These are phyloP conservation scores for Polychaeton citri DNA, from an alignment of 2,329 filamentous ascomycete genomes.

Conservation along the genomic window DNA sequence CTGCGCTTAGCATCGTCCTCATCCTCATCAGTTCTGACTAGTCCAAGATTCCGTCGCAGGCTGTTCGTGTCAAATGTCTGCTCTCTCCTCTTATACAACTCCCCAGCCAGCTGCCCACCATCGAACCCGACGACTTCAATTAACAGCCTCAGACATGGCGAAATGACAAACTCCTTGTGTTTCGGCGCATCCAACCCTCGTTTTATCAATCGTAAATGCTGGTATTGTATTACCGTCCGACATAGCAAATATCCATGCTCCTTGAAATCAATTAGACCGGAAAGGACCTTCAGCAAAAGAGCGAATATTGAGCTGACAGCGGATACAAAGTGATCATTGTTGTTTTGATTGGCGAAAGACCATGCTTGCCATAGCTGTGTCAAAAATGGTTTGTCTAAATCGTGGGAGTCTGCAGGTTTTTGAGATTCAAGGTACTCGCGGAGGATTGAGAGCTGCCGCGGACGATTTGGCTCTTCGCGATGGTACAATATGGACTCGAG, in stretches of 20 bases:
- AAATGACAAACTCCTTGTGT: constrained; percentile 76
- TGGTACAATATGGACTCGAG: constrained; percentile 51
- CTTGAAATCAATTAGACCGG: constrained; percentile 58
- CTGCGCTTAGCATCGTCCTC: constrained; percentile 50
- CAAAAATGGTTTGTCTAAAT: constrained; percentile 52
- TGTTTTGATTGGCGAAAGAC: constrained; percentile 67
- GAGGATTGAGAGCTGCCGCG: constrained; percentile 45
- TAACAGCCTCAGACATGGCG: constrained; percentile 72
- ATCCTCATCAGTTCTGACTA: constrained; percentile 43
- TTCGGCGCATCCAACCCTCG: constrained; percentile 68
- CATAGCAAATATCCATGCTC: constrained; percentile 66
- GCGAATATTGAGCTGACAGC: constrained; percentile 69
- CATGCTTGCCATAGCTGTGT: constrained; percentile 76
- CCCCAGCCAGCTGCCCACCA: constrained; percentile 64
- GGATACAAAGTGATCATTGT: constrained; percentile 69
- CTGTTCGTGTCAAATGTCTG: constrained; percentile 59
- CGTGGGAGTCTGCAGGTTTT: constrained; percentile 34
- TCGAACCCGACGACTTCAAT: constrained; percentile 78
- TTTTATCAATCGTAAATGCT: constrained; percentile 67
- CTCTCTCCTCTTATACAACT: constrained; percentile 64
- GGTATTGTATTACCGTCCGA: constrained; percentile 66
- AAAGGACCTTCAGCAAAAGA: constrained; percentile 66
- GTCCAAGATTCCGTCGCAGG: constrained; percentile 65
- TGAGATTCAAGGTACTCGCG: constrained; percentile 55
- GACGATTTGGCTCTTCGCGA: constrained; percentile 36